Percentiles rank a stretch among this genome's conserved stretches.
Conservation (phyloP, 164 flowering plant species). For the Sextonia rubra region DNA sequence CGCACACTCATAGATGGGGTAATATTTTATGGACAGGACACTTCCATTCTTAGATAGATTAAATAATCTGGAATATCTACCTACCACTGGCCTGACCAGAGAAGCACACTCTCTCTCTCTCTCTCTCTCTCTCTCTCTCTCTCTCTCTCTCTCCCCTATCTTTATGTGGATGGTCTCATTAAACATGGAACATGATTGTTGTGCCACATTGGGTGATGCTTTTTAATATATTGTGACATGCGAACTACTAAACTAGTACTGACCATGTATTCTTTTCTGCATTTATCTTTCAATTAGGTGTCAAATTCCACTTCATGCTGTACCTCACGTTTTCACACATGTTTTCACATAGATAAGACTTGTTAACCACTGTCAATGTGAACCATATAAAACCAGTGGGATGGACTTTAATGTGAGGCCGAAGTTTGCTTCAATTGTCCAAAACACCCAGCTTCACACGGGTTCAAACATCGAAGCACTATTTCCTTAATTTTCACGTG, state of each 20-base stretch:
- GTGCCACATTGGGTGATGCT: slow-evolving; percentile 18
- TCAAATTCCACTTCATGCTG: slow-evolving; percentile 5
- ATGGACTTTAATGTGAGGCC: no score
- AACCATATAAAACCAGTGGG: no score
- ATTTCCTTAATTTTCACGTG: background rate
- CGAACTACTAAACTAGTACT: no score
- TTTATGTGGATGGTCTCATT: background rate
- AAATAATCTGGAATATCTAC: background rate
- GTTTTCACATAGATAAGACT: background rate
- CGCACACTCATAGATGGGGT: no score
- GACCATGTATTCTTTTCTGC: slow-evolving; percentile 17
- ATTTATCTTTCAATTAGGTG: slow-evolving; percentile 26
- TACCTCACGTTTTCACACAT: background rate
- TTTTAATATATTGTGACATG: slow-evolving; percentile 28
- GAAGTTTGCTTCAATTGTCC: background rate
- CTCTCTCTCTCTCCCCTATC: background rate
- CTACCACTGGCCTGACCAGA: no score
- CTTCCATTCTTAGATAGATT: background rate
- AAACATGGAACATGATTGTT: background rate
- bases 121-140: slow-evolving; percentile 3
- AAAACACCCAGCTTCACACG: background rate
- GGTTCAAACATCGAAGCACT: background rate
- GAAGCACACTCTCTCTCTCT: background rate
- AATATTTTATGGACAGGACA: background rate
- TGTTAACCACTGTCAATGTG: no score